A percentile compares a stretch with the other conserved stretches of the same genome.
phyloP scores from a whole-genome alignment of 192 early-diverging fungal species.

The Piromyces finnis region DNA sequence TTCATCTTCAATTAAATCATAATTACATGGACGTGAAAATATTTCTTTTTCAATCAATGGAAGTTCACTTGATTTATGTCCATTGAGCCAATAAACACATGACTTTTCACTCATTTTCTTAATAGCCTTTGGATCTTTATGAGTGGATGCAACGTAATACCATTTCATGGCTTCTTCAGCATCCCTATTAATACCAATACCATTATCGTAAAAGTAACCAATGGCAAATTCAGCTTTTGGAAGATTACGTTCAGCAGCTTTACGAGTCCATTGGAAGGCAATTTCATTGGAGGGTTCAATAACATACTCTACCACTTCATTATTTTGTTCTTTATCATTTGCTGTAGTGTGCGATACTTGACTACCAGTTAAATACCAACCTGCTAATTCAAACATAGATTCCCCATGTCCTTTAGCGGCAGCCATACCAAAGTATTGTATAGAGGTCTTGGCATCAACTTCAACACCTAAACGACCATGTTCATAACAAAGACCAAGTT shows the following conservation, averaged over 20 bases:
- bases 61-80: not conserved
- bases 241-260: constrained; percentile 1
- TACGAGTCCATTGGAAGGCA: not conserved
- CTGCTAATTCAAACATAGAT: constrained; percentile 1
- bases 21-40: not conserved
- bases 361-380: constrained; percentile 2
- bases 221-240: not conserved
- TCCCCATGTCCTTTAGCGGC: not conserved
- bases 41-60: not conserved
- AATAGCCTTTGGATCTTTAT: not conserved
- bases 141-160: not conserved
- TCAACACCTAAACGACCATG: constrained; percentile 39
- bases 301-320: not conserved
- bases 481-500: constrained; percentile 33
- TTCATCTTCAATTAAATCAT: not conserved
- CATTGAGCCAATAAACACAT: not conserved
- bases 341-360: not conserved
- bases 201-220: constrained; percentile 5
- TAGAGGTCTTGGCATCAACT: not conserved
- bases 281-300: not conserved
- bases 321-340: not conserved
- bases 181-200: constrained; percentile 2
- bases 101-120: not conserved
- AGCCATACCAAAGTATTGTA: not conserved
- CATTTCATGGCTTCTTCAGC: not conserved